Percentiles rank a stretch among this genome's conserved stretches.
Evolutionary conservation across 768 basidiomycete genomes (phyloP).

Genomic region (Hydnomerulius pinastri): DNA sequence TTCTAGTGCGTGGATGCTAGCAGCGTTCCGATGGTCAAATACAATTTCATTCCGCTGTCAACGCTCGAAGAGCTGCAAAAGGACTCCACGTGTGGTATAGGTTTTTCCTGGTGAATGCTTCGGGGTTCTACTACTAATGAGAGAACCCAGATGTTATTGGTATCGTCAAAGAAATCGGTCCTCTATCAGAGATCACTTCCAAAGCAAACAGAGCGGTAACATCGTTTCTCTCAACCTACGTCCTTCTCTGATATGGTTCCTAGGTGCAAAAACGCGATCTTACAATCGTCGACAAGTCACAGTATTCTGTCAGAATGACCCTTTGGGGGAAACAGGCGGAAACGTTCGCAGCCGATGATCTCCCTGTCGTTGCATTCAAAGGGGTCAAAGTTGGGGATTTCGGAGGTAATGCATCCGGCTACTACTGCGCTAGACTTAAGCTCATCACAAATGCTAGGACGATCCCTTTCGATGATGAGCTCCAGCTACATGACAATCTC

Average conservation of each 20-base stretch:
- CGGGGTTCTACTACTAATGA: not conserved
- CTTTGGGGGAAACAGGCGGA: constrained; percentile 97
- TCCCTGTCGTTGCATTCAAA: constrained; percentile 89
- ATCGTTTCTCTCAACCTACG: not conserved
- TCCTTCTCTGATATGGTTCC: constrained; percentile 5
- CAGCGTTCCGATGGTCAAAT: constrained; percentile 80
- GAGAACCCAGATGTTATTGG: constrained; percentile 74
- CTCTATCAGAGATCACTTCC: constrained; percentile 70
- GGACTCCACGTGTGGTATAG: constrained; percentile 81
- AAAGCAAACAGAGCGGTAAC: constrained; percentile 69
- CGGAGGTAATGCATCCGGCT: constrained; percentile 64
- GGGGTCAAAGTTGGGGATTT: constrained; percentile 93
- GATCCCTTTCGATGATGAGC: constrained; percentile 82
- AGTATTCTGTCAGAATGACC: constrained; percentile 78
- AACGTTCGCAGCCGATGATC: constrained; percentile 56
- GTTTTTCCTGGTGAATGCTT: constrained; percentile 3
- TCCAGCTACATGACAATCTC: constrained; percentile 81
- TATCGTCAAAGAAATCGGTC: constrained; percentile 77
- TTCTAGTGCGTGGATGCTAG: constrained; percentile 77
- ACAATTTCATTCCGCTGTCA: constrained; percentile 72
- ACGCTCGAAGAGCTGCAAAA: constrained; percentile 65
- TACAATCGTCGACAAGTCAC: constrained; percentile 81
- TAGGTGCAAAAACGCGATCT: constrained; percentile 90
- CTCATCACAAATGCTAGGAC: constrained; percentile 47
- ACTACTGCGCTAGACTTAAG: not conserved